Conservation (phyloP, 2,329 filamentous ascomycete species). For the Pyrenochaeta sp. region DNA sequence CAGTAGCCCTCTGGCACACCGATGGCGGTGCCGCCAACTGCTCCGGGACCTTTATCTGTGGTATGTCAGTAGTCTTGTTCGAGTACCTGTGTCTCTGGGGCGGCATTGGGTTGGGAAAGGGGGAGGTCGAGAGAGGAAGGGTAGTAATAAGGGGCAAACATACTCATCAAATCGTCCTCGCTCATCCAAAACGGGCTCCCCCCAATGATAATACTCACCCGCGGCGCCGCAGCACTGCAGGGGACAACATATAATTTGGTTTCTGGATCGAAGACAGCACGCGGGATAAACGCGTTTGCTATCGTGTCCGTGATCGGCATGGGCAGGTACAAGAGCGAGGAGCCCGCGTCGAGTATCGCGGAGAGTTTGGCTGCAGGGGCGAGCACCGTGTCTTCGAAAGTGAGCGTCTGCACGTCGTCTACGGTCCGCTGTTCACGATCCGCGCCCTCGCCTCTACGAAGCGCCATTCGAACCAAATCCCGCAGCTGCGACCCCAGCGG, state of each 20-base stretch:
- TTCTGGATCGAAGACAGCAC: slow-evolving; percentile 13
- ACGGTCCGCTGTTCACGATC: too few relatives aligned
- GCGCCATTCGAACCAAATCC: too few relatives aligned
- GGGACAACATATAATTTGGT: slow-evolving; percentile 18
- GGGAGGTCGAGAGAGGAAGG: too few relatives aligned
- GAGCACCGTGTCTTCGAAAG: too few relatives aligned
- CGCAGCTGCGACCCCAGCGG: too few relatives aligned
- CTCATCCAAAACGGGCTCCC: slow-evolving; percentile 24
- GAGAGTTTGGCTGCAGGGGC: neutral
- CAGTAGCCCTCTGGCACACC: slow-evolving; percentile 11
- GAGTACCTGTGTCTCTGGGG: too few relatives aligned
- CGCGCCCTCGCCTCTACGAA: too few relatives aligned
- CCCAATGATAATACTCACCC: slow-evolving; percentile 24
- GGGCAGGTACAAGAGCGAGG: slow-evolving; percentile 33
- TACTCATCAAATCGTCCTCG: slow-evolving; percentile 27
- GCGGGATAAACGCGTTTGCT: slow-evolving; percentile 26
- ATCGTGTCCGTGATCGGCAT: slow-evolving; percentile 23
- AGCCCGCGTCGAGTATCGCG: slow-evolving; percentile 37
- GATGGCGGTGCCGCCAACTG: slow-evolving; percentile 11
- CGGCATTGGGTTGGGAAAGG: too few relatives aligned
- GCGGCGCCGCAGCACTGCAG: slow-evolving; percentile 24
- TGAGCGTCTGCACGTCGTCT: too few relatives aligned
- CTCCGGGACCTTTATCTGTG: slow-evolving; percentile 9
- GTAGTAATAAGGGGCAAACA: too few relatives aligned
- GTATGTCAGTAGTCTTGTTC: too few relatives aligned